Base-by-base conservation (phyloP, 2,329 filamentous ascomycete species). In the Pseudocercospora cruenta region DNA sequence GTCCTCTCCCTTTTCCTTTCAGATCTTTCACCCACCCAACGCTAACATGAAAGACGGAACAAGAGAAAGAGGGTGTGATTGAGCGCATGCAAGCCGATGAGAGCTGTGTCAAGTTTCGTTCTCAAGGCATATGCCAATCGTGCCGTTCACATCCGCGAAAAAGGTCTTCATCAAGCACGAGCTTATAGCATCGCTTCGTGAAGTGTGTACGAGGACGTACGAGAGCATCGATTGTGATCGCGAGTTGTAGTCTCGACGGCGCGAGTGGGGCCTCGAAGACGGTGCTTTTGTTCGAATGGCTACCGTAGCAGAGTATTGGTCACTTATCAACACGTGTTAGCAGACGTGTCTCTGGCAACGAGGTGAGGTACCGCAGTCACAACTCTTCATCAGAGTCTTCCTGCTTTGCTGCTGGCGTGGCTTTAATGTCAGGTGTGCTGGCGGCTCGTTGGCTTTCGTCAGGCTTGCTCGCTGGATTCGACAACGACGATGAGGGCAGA, bases 331-430 rank as follows among this genome's bases (percentile, higher is more conserved):
- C 22, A 16, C 24, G 21, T 31, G 22, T 55, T 55, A 31, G 51
- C 51, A 55, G 16, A 14, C 51, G 51, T 26, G 9, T 55, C 9
- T 55, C 51, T 28, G 51, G 26, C 16, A 33, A 31, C 12, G 8
- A 28, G 24, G 10, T 24, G 51, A 26, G 24, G 21, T 31, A 55
- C 22, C 51, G 51, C 51, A 58, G 64, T 81, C 78, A 82, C 76
- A 82, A 75, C 70, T 82, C 81, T 58, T 82, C 80, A 33, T 82
- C 81, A 43, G 80, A 78, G 49, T 81, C 79, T 73, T 81, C 80
- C 69, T 67, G 68, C 19, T 62, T 39, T 9, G 60, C 67, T n/a
- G 62, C 67, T 19, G 51, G 72, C 60, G 8, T 47, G 43, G 26
- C 16, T 53, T 73, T 73, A 28, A 71, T 66, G n/a, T 72, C 69